These are phyloP conservation scores for Phoenix roebelenii DNA, from an alignment of 176 grass and related monocot genomes.

Conservation along the genomic window DNA sequence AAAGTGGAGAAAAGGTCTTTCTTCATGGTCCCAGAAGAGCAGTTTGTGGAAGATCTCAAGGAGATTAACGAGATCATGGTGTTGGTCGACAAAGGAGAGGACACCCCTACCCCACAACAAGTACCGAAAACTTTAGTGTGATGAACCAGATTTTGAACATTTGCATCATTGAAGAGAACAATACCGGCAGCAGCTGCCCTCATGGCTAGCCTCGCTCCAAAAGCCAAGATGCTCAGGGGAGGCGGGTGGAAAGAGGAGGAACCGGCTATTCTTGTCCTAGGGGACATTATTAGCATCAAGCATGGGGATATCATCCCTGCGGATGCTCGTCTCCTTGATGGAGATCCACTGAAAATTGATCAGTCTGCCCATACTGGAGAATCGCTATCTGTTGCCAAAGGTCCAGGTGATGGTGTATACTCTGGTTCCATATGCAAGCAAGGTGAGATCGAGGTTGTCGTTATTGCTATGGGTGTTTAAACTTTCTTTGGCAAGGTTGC, in stretches of 20 bases:
- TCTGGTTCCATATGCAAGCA: conserved; percentile 92
- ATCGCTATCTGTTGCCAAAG: conserved; percentile 72
- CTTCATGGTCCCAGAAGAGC: no score
- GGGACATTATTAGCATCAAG: conserved; percentile 63
- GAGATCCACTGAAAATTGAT: conserved; percentile 67
- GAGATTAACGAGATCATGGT: no score
- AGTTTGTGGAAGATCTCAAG: no score
- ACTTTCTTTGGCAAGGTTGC: conserved; percentile 88
- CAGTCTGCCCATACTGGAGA: conserved; percentile 74
- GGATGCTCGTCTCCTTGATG: conserved; percentile 55
- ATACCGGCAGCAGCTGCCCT: conserved; percentile 67
- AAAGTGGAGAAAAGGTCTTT: no score
- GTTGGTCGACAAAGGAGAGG: no score
- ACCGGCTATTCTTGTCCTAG: conserved; percentile 40
- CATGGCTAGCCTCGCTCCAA: conserved; percentile 78
- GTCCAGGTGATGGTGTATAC: conserved; percentile 75
- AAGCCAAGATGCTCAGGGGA: conserved; percentile 85
- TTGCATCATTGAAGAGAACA: conserved; percentile 69
- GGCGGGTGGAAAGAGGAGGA: conserved; percentile 59
- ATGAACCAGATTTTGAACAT: no score
- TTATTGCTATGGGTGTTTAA: conserved; percentile 78
- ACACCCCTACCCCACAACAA: no score
- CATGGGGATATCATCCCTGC: conserved; percentile 61
- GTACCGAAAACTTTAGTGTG: no score
- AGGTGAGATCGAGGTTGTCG: conserved; percentile 81